phyloP scores from a whole-genome alignment of 768 basidiomycete genomes.

The Leccinum obscurum region DNA sequence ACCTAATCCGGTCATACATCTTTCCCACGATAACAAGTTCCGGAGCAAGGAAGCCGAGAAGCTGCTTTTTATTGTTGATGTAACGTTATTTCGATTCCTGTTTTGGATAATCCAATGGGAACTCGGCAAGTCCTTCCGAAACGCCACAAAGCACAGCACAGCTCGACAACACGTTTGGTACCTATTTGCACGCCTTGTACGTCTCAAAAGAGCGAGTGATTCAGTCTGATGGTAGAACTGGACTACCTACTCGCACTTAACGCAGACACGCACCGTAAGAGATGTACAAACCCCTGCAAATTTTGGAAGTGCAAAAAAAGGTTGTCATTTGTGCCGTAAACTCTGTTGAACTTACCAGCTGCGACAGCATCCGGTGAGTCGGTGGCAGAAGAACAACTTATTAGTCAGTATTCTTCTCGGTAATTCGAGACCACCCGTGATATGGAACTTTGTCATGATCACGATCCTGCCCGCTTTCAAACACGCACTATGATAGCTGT shows the following conservation, averaged over 20 bases:
- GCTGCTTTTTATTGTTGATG: constrained; percentile 22
- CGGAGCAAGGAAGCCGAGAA: constrained; percentile 25
- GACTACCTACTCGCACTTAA: background rate
- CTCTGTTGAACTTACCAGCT: constrained; percentile 4
- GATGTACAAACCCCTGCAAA: background rate
- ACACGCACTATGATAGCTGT: constrained; percentile 1
- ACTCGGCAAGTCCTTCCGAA: constrained; percentile 6
- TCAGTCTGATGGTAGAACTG: background rate
- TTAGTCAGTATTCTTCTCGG: constrained; percentile 20
- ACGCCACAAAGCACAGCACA: constrained; percentile 29
- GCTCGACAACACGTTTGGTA: background rate
- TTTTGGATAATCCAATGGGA: constrained; percentile 9
- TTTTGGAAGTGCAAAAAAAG: background rate
- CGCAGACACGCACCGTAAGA: background rate
- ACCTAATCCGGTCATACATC: background rate
- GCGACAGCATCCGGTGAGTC: constrained; percentile 5
- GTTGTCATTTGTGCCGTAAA: constrained; percentile 23
- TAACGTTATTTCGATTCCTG: constrained; percentile 6
- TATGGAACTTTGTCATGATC: background rate
- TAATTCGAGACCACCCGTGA: constrained; percentile 5
- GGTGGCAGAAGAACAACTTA: constrained; percentile 14
- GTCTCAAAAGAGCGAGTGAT: background rate
- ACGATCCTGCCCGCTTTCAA: constrained; percentile 2
- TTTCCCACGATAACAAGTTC: constrained; percentile 17
- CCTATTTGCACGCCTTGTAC: constrained; percentile 1